Base-by-base conservation (phyloP, 176 grass and related monocot species). In the Avena atlantica region DNA sequence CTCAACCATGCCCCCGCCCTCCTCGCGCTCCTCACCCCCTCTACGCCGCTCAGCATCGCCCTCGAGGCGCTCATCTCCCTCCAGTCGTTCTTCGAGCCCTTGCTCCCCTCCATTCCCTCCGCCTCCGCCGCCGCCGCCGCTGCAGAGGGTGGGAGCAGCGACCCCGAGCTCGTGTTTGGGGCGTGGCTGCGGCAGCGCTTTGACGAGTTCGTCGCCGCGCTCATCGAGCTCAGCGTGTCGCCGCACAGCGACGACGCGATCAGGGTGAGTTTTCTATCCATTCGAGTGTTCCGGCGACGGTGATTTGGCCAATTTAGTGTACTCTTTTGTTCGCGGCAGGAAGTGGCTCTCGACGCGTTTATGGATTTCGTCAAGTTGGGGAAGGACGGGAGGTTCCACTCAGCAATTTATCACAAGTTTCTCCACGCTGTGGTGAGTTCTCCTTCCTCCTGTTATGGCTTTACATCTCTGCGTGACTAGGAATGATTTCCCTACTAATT, bases 301-400 rank as follows among this genome's bases (percentile, higher is more conserved):
- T 27, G 16, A 63, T 14, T 59, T 40, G 24, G 15, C 71, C 7
- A 24, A 36, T 8, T 70, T 57, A 24, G 13, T 68, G 4, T 68
- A n/a, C 16, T 6, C 62, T 34, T 69, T 23, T 65, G 59, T 75
- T 49, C 6, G 12, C 21, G 13, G 61, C 82, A 98, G 93, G 96
- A 98, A 88, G 90, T 98, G 86, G 92, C 93, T 25, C 37, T 98
- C 76, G 93, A 98, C 61, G 87, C 92, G 20, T 86, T 98, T 45
- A 96, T 98, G 96, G 92, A 96, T 89, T 96, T 98, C 77, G 88
- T 96, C 45, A 98, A 98, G 87, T 40, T 94, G 74, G 92, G 96
- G 64, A 96, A 98, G 90, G 88, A 87, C 53, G 93, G 92, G 24
- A 89, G 63, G 13, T 95, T 98, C n/a, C 87, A 98, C 19, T 92